These are phyloP conservation scores for Tetrahymena thermophila DNA, from an alignment of 73 alveolate species.

Conservation along the genomic window DNA sequence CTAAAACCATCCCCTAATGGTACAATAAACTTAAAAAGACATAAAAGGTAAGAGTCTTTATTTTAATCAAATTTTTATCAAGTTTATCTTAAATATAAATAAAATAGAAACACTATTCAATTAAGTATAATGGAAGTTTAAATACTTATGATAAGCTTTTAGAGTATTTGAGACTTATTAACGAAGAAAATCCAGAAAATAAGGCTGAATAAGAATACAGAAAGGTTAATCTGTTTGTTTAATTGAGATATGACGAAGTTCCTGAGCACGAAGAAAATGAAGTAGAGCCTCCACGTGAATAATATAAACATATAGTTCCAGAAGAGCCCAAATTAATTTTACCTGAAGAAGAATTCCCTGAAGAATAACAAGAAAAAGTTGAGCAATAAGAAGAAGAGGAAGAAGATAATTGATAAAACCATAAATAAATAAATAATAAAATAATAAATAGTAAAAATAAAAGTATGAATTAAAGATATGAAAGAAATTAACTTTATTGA, in stretches of 20 bases:
- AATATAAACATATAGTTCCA: background rate
- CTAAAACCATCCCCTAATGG: background rate
- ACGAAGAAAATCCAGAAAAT: conserved; percentile 28
- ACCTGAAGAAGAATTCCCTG: background rate
- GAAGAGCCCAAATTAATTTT: background rate
- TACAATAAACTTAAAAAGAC: background rate
- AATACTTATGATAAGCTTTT: background rate
- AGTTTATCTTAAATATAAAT: background rate
- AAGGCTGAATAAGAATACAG: conserved; percentile 24
- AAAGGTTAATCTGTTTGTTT: background rate
- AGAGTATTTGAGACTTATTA: background rate
- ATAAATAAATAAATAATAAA: background rate
- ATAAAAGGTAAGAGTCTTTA: background rate
- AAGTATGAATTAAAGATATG: background rate
- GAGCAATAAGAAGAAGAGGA: background rate
- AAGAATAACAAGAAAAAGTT: background rate
- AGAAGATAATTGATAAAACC: background rate
- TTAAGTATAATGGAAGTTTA: background rate
- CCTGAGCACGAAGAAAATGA: conserved; percentile 1
- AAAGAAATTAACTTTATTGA: too few relatives aligned
- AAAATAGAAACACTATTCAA: background rate
- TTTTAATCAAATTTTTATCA: background rate
- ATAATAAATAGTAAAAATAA: background rate
- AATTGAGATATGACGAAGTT: background rate
- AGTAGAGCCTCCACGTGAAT: background rate